phyloP scores from a whole-genome alignment of 768 basidiomycete species.

The Rhizopogon rudus region DNA sequence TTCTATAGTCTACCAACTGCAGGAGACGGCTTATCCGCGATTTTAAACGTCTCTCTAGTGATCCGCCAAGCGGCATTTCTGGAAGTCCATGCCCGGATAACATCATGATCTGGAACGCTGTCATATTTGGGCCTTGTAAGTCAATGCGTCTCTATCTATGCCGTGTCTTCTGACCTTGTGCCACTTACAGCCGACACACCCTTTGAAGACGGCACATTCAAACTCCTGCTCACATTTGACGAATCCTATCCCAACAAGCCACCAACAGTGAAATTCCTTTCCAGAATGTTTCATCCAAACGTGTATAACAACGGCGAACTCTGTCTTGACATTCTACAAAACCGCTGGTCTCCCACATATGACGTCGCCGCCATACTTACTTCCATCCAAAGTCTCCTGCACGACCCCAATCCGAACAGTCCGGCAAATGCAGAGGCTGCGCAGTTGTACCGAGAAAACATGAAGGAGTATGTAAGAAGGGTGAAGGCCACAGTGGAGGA shows the following conservation, averaged over 20 bases:
- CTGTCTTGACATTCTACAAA: conserved; percentile 97
- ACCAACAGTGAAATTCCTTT: conserved; percentile 94
- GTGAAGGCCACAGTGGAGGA: conserved; percentile 94
- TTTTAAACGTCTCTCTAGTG: conserved; percentile 92
- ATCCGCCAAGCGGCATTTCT: conserved; percentile 94
- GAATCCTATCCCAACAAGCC: conserved; percentile 99
- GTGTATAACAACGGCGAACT: conserved; percentile 98
- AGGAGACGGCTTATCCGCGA: conserved; percentile 95
- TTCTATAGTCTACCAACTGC: conserved; percentile 81
- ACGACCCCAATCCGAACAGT: conserved; percentile 98
- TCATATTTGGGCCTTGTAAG: conserved; percentile 97
- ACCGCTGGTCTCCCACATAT: conserved; percentile 98
- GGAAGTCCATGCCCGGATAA: conserved; percentile 97
- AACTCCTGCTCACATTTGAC: conserved; percentile 90
- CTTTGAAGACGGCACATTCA: conserved; percentile 99
- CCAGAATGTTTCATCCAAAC: conserved; percentile 98
- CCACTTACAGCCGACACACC: conserved; percentile 80
- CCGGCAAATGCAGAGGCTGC: conserved; percentile 99
- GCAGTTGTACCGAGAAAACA: conserved; percentile 92
- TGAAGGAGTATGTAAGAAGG: conserved; percentile 95
- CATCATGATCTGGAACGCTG: conserved; percentile 99
- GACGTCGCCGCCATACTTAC: conserved; percentile 98
- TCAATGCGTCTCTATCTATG: conserved; percentile 3
- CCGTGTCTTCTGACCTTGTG: not conserved
- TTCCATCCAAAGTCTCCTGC: conserved; percentile 89